Conservation (phyloP, 2,329 filamentous ascomycete species). For the Trichoderma koningiopsis region DNA sequence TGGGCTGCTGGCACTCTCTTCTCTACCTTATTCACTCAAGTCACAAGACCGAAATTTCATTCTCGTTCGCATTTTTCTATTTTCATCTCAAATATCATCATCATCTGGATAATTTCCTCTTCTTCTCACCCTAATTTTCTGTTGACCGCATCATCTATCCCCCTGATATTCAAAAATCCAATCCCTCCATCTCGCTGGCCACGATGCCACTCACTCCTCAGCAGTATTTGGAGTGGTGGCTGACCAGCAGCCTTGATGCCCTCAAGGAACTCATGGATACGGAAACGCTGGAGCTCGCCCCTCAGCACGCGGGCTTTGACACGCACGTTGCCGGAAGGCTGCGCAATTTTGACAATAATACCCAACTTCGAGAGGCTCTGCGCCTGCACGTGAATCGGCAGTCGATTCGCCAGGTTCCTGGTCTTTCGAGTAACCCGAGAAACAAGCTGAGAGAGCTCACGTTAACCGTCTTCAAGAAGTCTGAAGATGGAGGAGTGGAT, state of each 20-base stretch:
- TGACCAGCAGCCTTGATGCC: constrained; percentile 32
- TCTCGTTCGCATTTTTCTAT: not conserved
- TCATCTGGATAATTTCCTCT: not conserved
- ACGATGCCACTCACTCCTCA: constrained; percentile 38
- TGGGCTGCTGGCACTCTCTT: not conserved
- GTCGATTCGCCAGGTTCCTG: constrained; percentile 25
- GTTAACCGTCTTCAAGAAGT: constrained; percentile 34
- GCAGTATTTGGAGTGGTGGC: constrained; percentile 42
- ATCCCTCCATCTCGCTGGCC: not conserved
- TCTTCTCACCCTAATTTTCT: not conserved
- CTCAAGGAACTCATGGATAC: constrained; percentile 35
- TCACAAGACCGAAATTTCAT: not conserved
- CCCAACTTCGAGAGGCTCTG: constrained; percentile 29
- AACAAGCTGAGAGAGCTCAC: constrained; percentile 34
- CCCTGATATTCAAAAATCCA: not conserved
- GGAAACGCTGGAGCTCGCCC: constrained; percentile 27
- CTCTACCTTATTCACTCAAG: not conserved
- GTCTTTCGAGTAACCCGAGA: constrained; percentile 35
- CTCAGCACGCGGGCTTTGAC: constrained; percentile 39
- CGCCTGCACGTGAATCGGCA: constrained; percentile 30
- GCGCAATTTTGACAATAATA: constrained; percentile 38
- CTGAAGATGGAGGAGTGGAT: constrained; percentile 36
- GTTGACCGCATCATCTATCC: not conserved
- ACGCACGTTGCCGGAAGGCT: constrained; percentile 31
- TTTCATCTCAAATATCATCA: not conserved